Conservation (phyloP, 352 stramenopile genomes). For the Phytophthora hibernalis region DNA sequence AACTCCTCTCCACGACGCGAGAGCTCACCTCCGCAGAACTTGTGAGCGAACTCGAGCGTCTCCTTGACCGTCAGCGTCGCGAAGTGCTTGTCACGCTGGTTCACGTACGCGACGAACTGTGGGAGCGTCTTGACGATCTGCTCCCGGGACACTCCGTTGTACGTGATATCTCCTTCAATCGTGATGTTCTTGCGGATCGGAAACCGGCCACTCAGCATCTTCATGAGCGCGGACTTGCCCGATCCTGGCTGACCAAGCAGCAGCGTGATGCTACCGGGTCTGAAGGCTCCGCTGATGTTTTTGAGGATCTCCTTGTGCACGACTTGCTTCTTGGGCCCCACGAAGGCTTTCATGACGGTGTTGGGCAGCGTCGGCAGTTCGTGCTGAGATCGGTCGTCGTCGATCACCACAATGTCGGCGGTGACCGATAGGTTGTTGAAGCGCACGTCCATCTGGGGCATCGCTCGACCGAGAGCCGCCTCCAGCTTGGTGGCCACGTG, state of each 20-base stretch:
- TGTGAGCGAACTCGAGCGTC: slow-evolving; percentile 65
- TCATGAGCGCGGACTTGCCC: slow-evolving; percentile 36
- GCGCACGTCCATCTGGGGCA: slow-evolving; percentile 58
- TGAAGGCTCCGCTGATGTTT: slow-evolving; percentile 30
- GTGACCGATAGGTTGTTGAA: slow-evolving; percentile 52
- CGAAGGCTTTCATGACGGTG: slow-evolving; percentile 14
- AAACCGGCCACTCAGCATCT: slow-evolving; percentile 31
- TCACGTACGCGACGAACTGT: slow-evolving; percentile 41
- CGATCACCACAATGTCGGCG: slow-evolving; percentile 42
- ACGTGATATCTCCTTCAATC: slow-evolving; percentile 34
- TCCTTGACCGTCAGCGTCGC: slow-evolving; percentile 36
- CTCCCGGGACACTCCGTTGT: slow-evolving; percentile 27
- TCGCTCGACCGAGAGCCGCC: slow-evolving; percentile 28
- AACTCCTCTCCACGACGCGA: slow-evolving; percentile 42
- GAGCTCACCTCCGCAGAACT: slow-evolving; percentile 61
- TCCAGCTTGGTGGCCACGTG: slow-evolving; percentile 38
- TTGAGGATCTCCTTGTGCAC: slow-evolving; percentile 34
- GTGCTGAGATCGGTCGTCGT: slow-evolving; percentile 24
- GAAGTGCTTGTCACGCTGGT: slow-evolving; percentile 39
- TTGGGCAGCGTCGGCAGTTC: slow-evolving; percentile 42
- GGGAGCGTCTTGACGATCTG: slow-evolving; percentile 25
- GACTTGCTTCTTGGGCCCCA: not conserved
- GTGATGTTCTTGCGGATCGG: slow-evolving; percentile 25
- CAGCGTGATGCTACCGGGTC: slow-evolving; percentile 42
- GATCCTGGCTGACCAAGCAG: slow-evolving; percentile 39